Evolutionary conservation across 345 rosid genomes (phyloP).

Genomic region (Geranium rotundifolium): DNA sequence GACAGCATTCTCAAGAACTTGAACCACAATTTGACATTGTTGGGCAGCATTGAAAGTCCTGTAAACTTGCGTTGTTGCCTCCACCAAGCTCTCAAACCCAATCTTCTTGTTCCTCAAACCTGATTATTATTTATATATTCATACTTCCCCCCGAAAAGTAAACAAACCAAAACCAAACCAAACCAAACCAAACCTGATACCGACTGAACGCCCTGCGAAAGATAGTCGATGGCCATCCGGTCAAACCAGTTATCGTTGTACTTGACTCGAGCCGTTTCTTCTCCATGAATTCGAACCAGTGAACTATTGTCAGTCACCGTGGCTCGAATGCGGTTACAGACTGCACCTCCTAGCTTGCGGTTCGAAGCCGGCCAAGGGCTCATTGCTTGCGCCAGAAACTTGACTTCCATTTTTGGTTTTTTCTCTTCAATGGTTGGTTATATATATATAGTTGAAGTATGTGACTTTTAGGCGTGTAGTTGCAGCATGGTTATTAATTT

Average conservation of each 20-base stretch:
- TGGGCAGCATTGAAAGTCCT: constrained; percentile 27
- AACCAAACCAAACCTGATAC: constrained; percentile 28
- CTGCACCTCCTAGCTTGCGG: background rate
- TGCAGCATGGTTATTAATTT: no score
- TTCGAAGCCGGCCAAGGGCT: no score
- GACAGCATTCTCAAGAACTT: constrained; percentile 44
- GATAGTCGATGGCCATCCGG: constrained; percentile 39
- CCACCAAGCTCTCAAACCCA: constrained; percentile 60
- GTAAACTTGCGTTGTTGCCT: constrained; percentile 40
- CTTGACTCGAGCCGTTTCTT: background rate
- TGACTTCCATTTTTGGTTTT: no score
- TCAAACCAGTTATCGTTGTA: constrained; percentile 47
- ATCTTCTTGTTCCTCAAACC: constrained; percentile 30
- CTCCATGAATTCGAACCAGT: background rate
- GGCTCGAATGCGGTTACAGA: background rate
- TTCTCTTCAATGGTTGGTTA: no score
- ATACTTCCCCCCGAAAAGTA: background rate
- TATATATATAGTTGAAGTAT: no score
- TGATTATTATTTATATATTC: background rate
- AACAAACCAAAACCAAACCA: background rate
- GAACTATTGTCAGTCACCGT: background rate
- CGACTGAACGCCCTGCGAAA: constrained; percentile 43
- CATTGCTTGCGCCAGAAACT: no score
- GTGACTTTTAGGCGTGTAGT: no score
- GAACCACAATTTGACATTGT: constrained; percentile 50